Percentiles rank a stretch among this genome's conserved stretches.
phyloP scores from a whole-genome alignment of 306 rosid species.

The Lathyrus tuberosus region DNA sequence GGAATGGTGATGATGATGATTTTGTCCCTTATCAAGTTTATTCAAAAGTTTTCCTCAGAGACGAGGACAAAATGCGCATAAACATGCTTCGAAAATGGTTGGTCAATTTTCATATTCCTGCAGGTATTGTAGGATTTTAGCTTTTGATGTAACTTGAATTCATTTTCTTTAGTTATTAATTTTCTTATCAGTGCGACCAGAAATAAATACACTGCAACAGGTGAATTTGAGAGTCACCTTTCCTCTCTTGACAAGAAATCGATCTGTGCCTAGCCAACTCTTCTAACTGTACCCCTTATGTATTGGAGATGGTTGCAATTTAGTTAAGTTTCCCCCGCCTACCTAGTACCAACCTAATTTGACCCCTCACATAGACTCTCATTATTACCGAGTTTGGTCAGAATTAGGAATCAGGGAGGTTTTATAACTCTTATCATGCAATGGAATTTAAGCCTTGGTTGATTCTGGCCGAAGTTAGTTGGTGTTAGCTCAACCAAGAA shows the following conservation, averaged over 20 bases:
- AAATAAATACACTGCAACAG: neutral
- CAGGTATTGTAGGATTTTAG: slow-evolving; percentile 50
- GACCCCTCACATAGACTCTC: neutral
- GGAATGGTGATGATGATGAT: slow-evolving; percentile 41
- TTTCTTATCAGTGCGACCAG: neutral
- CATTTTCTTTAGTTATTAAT: neutral
- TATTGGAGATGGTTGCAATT: neutral
- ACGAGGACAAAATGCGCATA: slow-evolving; percentile 44
- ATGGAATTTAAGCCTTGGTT: neutral
- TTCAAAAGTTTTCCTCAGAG: slow-evolving; percentile 43
- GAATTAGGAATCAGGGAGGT: neutral
- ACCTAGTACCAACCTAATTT: neutral
- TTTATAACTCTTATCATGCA: neutral
- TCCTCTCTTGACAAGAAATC: neutral
- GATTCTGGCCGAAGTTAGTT: neutral
- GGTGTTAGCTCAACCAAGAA: neutral
- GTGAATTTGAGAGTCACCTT: neutral
- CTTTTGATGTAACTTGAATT: neutral
- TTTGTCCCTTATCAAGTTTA: slow-evolving; percentile 59
- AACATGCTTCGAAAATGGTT: slow-evolving; percentile 64
- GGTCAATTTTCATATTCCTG: slow-evolving; percentile 43
- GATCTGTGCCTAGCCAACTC: neutral
- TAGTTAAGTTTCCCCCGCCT: neutral
- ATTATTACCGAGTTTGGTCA: neutral
- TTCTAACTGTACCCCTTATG: neutral